Base-by-base conservation (phyloP, 2,329 filamentous ascomycete species). In the Ophiocordyceps robertsii region DNA sequence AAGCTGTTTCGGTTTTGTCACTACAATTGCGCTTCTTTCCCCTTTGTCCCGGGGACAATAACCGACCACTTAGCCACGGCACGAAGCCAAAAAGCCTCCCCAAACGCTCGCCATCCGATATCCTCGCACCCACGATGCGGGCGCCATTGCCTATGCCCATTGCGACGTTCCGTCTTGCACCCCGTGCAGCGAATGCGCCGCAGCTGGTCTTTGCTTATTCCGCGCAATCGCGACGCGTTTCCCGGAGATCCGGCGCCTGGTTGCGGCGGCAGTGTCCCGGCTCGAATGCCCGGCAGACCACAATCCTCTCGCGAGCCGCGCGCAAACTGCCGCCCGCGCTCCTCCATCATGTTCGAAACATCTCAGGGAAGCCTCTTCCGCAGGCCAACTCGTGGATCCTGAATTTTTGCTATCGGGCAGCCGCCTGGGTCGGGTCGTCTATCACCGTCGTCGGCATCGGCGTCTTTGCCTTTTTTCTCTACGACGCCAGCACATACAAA, bases 401-500 rank as follows among this genome's bases (percentile, higher is more conserved):
- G 44, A 75, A 72, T 54, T 78, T 84, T 53, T 60, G 77, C 38
- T 86, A 84, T 57, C 75, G 83, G 51, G 70, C 75, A 29, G 82
- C 88, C 30, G 62, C 62, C 29, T 64, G 60, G 59, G 40, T 65
- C 24, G 92, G 92, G 33, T 79, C 84, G 45, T 84, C 90, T 40
- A 72, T 92, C 32, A 68, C 81, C 8, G 71, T 90, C 40, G 60
- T 84, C 43, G 80, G 83, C 30, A 65, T 73, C 4, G 70, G 84
- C 6, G 72, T 96, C 7, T 63, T 88, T 17, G 83, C 72, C 39
- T 95, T 98, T 70, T 98, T 98, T 65, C 53, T 92, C 52, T 98
- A 94, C 66, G 92, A 98, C 67, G 82, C 89, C 10, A 82, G 79
- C 39, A 98, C 92, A 13, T 98, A 98, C 66, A 80, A 77, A 45